phyloP scores from a whole-genome alignment of 345 rosid species.

The Trapa incisa region DNA sequence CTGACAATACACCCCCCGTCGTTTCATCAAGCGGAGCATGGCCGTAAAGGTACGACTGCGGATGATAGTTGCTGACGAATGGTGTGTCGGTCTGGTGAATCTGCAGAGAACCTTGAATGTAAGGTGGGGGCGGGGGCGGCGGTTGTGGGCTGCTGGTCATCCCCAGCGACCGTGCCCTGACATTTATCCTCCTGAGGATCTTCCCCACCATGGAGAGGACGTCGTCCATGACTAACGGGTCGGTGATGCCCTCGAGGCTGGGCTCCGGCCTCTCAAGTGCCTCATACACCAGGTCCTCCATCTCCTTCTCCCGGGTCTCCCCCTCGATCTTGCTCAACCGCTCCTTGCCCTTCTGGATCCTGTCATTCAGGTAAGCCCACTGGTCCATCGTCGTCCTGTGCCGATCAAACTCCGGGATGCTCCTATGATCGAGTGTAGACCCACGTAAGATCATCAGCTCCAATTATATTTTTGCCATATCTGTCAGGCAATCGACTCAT shows the following conservation, averaged over 20 bases:
- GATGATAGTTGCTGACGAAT: no score
- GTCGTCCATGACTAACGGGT: conserved; percentile 13
- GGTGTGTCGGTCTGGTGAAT: no score
- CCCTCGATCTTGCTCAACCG: conserved; percentile 21
- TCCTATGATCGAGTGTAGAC: background rate
- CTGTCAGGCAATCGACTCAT: no score
- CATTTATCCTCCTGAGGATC: conserved; percentile 1
- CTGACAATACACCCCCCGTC: no score
- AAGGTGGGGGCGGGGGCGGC: no score
- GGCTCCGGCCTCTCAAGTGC: conserved; percentile 2
- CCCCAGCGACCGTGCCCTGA: background rate
- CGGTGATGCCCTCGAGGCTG: conserved; percentile 2
- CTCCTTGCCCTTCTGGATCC: conserved; percentile 23
- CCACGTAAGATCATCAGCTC: no score
- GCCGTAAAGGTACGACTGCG: no score
- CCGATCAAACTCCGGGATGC: conserved; percentile 16
- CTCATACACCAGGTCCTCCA: conserved; percentile 10
- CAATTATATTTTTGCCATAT: no score
- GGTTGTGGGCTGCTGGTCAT: no score
- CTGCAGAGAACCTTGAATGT: no score
- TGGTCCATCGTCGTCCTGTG: conserved; percentile 15
- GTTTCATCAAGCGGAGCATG: no score
- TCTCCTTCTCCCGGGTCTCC: conserved; percentile 19
- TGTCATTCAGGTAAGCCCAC: conserved; percentile 19
- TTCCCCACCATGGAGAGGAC: conserved; percentile 5